Evolutionary conservation across 805 yeast species (phyloP), one percentile per base, ranked within the genome.

Genomic region (Ogataea nakhonphanomensis): DNA sequence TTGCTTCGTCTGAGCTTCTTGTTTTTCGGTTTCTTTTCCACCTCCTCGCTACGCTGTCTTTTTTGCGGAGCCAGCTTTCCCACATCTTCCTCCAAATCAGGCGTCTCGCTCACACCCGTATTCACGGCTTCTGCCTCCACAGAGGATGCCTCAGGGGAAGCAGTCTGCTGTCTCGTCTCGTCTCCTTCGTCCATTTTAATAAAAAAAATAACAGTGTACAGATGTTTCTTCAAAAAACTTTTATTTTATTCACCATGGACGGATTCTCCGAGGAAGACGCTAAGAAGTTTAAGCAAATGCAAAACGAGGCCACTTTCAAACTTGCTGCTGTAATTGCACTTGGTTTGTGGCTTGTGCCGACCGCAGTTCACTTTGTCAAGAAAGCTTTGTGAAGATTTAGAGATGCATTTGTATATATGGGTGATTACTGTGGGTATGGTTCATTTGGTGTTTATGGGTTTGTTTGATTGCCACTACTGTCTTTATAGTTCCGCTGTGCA

Each of bases 251-350:
- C 31, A 39, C 28, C 37, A 55, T 54, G 61, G 62, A 51, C 54
- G 63, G 53, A 21, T 55, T 52, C 51, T 50, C 58, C 15, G 55
- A 59, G 51, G 62, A 57, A 49, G 59, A 58, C 46, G 54, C 58
- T 35, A 81, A 76, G 69, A 79, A 74, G 58, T 59, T 73, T 41
- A 88, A 81, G 58, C 81, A 81, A 62, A 71, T 75, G 55, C 74
- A 71, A 51, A 78, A 86, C 38, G 67, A 70, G 54, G 69, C 71
- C 46, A 81, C 86, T 35, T 63, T 84, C 51, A 67, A 66, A 51
- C 66, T 71, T 33, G 86, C 90, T 17, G 79, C 78, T 33, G 61
- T 73, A 49, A 65, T 81, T 45, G 86, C 87, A 35, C 76, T 80
- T 45, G 78, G 79, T 15, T 71, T 84, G 55, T 84, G 81, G 81